Conservation (phyloP, 169 alveolate species). For the Plasmodium gaboni region DNA sequence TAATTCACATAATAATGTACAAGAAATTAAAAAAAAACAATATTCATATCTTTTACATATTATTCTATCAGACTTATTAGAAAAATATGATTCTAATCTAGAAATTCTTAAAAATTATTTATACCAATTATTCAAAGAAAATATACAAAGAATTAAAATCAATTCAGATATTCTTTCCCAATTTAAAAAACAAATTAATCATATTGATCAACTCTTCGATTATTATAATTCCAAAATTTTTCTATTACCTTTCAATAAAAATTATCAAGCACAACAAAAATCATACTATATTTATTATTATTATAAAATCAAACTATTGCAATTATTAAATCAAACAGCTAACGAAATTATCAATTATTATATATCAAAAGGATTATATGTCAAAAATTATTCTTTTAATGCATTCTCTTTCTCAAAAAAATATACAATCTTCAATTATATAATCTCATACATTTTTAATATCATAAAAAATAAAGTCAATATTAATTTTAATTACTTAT, state of each 20-base stretch:
- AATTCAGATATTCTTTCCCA: constrained; percentile 15
- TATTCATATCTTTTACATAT: constrained; percentile 41
- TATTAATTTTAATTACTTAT: constrained; percentile 57
- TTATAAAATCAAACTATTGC: constrained; percentile 18
- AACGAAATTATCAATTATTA: constrained; percentile 47
- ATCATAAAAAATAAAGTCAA: constrained; percentile 42
- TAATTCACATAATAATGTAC: background rate
- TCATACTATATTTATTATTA: constrained; percentile 30
- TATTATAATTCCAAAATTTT: constrained; percentile 21
- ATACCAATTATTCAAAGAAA: constrained; percentile 28
- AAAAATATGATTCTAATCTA: constrained; percentile 44
- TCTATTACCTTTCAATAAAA: constrained; percentile 9
- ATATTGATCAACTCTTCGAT: constrained; percentile 26
- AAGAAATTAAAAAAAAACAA: constrained; percentile 37
- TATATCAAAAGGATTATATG: constrained; percentile 66
- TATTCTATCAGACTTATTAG: constrained; percentile 46
- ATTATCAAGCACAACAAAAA: constrained; percentile 3
- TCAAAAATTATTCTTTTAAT: constrained; percentile 39
- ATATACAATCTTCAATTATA: constrained; percentile 29
- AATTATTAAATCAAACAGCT: constrained; percentile 40
- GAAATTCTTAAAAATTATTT: constrained; percentile 19
- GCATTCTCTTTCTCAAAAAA: constrained; percentile 16
- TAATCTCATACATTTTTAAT: constrained; percentile 10
- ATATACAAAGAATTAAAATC: constrained; percentile 48
- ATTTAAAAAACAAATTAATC: constrained; percentile 39